phyloP scores from a whole-genome alignment of 1,284 basidiomycete genomes.

The Trametes pubescens region DNA sequence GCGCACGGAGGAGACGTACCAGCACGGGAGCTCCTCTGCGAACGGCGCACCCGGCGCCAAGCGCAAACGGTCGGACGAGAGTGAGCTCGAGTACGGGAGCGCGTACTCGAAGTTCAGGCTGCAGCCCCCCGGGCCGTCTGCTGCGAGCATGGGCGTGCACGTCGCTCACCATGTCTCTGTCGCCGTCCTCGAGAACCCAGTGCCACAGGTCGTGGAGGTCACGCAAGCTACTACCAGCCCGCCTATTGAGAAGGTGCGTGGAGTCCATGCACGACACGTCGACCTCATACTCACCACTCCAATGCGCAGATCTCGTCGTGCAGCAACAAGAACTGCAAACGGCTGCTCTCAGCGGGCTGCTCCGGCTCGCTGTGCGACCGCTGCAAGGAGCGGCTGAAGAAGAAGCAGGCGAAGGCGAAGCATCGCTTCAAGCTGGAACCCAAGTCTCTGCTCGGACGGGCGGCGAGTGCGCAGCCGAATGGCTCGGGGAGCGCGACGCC shows the following conservation, averaged over 20 bases:
- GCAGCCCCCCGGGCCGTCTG: not conserved
- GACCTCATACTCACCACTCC: not conserved
- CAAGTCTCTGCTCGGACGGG: slow-evolving; percentile 32
- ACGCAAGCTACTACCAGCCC: not conserved
- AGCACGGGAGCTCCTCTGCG: not conserved
- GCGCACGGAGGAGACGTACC: slow-evolving; percentile 33
- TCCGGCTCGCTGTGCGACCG: slow-evolving; percentile 50
- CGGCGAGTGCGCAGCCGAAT: not conserved
- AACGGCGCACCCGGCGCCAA: slow-evolving; percentile 3
- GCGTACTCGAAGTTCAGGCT: slow-evolving; percentile 24
- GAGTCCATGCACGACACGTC: not conserved
- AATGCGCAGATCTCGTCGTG: slow-evolving; percentile 34
- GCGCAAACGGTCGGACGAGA: slow-evolving; percentile 26
- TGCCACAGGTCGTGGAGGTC: not conserved
- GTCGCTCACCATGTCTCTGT: not conserved
- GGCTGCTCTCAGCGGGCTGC: slow-evolving; percentile 40
- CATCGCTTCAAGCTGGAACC: slow-evolving; percentile 56
- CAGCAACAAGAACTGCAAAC: slow-evolving; percentile 43
- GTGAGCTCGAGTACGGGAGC: slow-evolving; percentile 16
- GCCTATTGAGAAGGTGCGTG: slow-evolving; percentile 19
- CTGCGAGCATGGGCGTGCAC: not conserved
- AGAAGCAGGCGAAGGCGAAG: slow-evolving; percentile 51
- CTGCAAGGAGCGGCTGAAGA: slow-evolving; percentile 55
- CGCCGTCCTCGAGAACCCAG: too few species aligned
- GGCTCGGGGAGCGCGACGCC: not conserved